phyloP scores from a whole-genome alignment of 1,284 basidiomycete genomes.

The Rhodotorula sp. region DNA sequence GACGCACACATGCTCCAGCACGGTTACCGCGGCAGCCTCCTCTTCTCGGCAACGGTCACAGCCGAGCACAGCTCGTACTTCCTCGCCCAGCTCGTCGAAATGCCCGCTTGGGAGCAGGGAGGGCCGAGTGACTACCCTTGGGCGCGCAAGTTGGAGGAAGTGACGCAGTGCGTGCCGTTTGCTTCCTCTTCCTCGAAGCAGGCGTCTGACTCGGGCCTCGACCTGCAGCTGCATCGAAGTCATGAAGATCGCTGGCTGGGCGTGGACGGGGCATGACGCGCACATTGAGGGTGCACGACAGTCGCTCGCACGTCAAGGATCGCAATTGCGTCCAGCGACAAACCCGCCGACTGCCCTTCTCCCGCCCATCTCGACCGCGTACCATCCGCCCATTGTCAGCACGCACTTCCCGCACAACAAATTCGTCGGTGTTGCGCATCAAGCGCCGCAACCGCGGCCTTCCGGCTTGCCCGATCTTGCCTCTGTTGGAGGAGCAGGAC shows the following conservation, averaged over 20 bases:
- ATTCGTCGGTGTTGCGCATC: too few relatives aligned
- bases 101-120: conserved; percentile 31
- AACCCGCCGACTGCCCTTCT: background rate
- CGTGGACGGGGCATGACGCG: conserved; percentile 21
- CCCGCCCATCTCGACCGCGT: background rate
- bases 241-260: conserved; percentile 33
- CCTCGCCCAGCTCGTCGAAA: conserved; percentile 21
- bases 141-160: conserved; percentile 26
- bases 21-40: conserved; percentile 9
- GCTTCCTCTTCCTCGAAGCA: background rate
- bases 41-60: conserved; percentile 13
- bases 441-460: too few relatives aligned
- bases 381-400: background rate
- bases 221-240: conserved; percentile 21
- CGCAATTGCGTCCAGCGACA: background rate
- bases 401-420: background rate
- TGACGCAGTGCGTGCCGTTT: conserved; percentile 8
- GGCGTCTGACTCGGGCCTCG: background rate
- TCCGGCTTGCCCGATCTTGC: too few relatives aligned
- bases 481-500: too few relatives aligned
- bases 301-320: background rate
- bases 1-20: background rate
- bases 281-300: conserved; percentile 11
- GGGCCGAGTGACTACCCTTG: conserved; percentile 22
- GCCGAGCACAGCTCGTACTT: conserved; percentile 20